These are phyloP conservation scores for Hyaloscypha variabilis DNA, from an alignment of 495 filamentous ascomycete species.

Conservation along the genomic window DNA sequence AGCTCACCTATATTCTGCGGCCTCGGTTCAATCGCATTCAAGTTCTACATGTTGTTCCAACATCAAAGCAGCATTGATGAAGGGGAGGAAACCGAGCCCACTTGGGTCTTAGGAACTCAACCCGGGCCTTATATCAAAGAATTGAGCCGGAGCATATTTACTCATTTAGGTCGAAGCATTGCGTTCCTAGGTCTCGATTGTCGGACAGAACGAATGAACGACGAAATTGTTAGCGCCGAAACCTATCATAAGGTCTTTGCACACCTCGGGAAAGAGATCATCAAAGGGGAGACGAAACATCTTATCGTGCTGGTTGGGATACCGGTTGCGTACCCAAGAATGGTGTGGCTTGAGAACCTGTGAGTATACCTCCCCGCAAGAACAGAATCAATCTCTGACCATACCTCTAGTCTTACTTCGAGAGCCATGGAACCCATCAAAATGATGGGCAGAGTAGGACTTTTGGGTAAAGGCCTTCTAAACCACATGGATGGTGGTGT, in stretches of 20 bases:
- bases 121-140: conserved; percentile 92
- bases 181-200: conserved; percentile 88
- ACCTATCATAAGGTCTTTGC: conserved; percentile 87
- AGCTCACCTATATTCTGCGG: conserved; percentile 86
- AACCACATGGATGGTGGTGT: conserved; percentile 92
- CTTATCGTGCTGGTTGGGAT: conserved; percentile 83
- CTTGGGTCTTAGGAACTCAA: conserved; percentile 79
- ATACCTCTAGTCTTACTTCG: conserved; percentile 71
- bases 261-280: conserved; percentile 77
- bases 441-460: conserved; percentile 77
- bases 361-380: conserved; percentile 35
- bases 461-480: conserved; percentile 74
- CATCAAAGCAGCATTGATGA: conserved; percentile 86
- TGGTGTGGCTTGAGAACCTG: conserved; percentile 76
- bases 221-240: conserved; percentile 77
- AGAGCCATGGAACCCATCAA: conserved; percentile 84
- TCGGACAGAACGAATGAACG: conserved; percentile 82
- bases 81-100: conserved; percentile 79
- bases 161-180: conserved; percentile 76
- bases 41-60: conserved; percentile 98
- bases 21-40: conserved; percentile 88
- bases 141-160: conserved; percentile 81
- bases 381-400: conserved; percentile 23
- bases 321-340: conserved; percentile 90
- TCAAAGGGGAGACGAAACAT: conserved; percentile 83